phyloP scores from a whole-genome alignment of 2,329 filamentous ascomycete genomes.

The Cephalotrichum gorgonifer region DNA sequence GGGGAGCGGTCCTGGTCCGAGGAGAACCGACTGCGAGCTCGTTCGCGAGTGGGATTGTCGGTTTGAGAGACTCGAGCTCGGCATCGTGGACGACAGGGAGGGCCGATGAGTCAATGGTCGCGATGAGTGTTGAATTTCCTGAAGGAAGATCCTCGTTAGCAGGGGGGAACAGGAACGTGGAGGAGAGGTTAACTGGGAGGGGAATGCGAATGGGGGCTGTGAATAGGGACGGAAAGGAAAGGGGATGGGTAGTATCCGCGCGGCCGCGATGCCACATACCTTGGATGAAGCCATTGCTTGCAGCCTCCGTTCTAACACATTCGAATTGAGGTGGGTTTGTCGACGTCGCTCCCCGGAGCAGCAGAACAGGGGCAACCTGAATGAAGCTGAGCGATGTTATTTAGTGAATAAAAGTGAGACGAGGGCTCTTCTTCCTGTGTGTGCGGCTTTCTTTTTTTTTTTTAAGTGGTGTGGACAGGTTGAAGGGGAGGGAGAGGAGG shows the following conservation, averaged over 20 bases:
- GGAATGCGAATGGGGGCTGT: background rate
- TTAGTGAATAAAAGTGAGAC: background rate
- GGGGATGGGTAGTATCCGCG: background rate
- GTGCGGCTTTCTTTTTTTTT: background rate
- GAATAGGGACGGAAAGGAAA: too few species aligned
- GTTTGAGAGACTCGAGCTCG: constrained; percentile 37
- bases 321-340: background rate
- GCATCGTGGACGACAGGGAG: constrained; percentile 38
- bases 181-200: background rate
- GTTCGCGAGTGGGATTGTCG: constrained; percentile 54
- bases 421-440: background rate
- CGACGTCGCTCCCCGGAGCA: constrained; percentile 3
- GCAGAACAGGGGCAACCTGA: background rate
- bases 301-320: constrained; percentile 10
- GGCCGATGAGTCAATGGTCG: constrained; percentile 49
- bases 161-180: background rate
- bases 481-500: constrained; percentile 14
- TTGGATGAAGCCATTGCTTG: constrained; percentile 53
- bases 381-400: background rate
- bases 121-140: constrained; percentile 47
- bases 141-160: constrained; percentile 4
- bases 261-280: constrained; percentile 27
- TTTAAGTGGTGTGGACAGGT: background rate
- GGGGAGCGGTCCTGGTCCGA: constrained; percentile 50
- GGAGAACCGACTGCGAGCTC: constrained; percentile 65